These are phyloP conservation scores for Aureobasidium sp. DNA, from an alignment of 2,329 filamentous ascomycete genomes.

Conservation along the genomic window DNA sequence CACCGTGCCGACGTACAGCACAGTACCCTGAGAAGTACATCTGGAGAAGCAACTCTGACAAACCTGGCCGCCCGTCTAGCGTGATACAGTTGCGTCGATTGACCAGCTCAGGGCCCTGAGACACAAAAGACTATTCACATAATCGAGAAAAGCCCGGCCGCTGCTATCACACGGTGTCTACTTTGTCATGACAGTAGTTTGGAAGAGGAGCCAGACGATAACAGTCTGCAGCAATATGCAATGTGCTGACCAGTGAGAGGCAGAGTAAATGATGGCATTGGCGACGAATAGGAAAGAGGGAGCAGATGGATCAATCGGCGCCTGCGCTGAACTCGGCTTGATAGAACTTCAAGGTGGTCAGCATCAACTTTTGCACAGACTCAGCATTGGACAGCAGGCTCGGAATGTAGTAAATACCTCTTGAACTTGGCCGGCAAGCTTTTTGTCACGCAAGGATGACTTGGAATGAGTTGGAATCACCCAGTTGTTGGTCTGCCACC, in stretches of 20 bases:
- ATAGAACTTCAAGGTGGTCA: conserved; percentile 19
- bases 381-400: conserved; percentile 3
- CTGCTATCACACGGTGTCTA: not conserved
- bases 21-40: not conserved
- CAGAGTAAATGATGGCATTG: not conserved
- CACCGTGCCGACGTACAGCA: not conserved
- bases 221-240: not conserved
- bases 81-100: not conserved
- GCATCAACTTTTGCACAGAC: conserved; percentile 14
- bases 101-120: not conserved
- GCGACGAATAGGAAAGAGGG: not conserved
- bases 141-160: not conserved
- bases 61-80: not conserved
- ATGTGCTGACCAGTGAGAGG: not conserved
- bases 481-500: conserved; percentile 95
- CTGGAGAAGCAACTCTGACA: not conserved
- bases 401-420: conserved; percentile 27
- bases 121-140: too few relatives aligned
- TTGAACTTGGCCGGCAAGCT: conserved; percentile 28
- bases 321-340: conserved; percentile 21
- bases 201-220: not conserved
- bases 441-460: conserved; percentile 23
- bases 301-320: conserved; percentile 18
- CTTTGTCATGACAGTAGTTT: not conserved
- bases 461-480: conserved; percentile 50